Evolutionary conservation across 257 asterid genomes (phyloP), one percentile per base, ranked within the genome.

Genomic region (Primulina eburnea): DNA sequence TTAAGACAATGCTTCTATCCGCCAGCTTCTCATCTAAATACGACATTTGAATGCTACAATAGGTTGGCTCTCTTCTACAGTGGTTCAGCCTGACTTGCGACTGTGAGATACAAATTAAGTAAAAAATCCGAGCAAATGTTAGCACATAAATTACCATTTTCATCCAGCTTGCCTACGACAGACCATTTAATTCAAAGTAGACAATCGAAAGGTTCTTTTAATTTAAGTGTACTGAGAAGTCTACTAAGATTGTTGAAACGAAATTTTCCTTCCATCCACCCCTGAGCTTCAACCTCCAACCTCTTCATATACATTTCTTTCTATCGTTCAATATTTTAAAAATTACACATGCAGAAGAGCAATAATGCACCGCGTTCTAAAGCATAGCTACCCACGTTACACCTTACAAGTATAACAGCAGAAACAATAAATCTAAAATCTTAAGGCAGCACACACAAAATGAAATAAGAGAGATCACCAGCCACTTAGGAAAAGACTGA

Each of bases 1-100:
- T 87, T 73, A 86, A 79, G 35, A 87, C 59, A 74, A 72, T 47
- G 62, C 71, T 79, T 81, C 76, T 70, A 17, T 68, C 77, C 5
- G 71, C 55, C 67, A 71, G 79, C 76, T 82, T 83, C 66, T 82
- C 90, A 66, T 84, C 95, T 69, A 83, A 73, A 76, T 81, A 28
- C 53, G 96, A 5, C 96, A 89, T 91, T 64, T 70, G 80, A 67
- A 83, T 83, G 55, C 73, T 70, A 67, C 82, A 79, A 72, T 80
- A 74, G 9, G 58, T 76, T 24, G 57, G 35, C 29, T 70, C 55
- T 76, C 78, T 84, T 73, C 80, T 82, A 29, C 84, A 72, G 68
- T 55, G 77, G 43, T 57, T 67, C 57, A 64, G 56, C 71, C 75
- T 67, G 59, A 80, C 82, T 90, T 89, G 81, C 30, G 67, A 21